phyloP scores from a whole-genome alignment of 140 eudicot species.

The Flaveria floridana region DNA sequence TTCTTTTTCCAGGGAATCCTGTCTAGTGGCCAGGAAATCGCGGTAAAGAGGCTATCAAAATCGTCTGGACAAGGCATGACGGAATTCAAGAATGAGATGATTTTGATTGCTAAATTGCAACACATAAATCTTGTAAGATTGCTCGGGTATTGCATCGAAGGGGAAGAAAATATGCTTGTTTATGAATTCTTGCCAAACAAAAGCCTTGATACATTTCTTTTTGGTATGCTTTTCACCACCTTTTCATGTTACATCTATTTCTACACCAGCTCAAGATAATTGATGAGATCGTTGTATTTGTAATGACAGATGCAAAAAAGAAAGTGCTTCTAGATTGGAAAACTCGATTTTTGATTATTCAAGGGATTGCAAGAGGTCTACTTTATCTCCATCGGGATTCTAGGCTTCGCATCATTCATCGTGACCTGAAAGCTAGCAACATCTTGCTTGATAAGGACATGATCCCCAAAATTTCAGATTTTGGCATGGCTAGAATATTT shows the following conservation, averaged over 20 bases:
- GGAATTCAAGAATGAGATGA: constrained; percentile 67
- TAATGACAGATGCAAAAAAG: constrained; percentile 20
- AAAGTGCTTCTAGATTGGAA: constrained; percentile 33
- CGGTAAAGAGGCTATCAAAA: constrained; percentile 62
- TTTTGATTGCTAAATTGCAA: constrained; percentile 54
- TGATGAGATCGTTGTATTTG: constrained; percentile 7
- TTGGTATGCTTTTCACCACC: constrained; percentile 36
- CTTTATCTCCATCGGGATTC: constrained; percentile 46
- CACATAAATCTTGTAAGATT: constrained; percentile 65
- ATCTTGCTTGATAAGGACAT: constrained; percentile 34
- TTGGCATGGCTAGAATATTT: constrained; percentile 64
- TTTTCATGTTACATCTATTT: neutral
- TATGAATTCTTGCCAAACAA: constrained; percentile 63
- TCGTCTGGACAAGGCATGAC: constrained; percentile 57
- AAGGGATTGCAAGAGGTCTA: constrained; percentile 44
- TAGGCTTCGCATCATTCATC: constrained; percentile 41
- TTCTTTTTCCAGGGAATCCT: constrained; percentile 44
- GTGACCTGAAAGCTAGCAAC: constrained; percentile 35
- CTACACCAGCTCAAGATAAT: neutral
- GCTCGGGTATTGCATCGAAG: constrained; percentile 55
- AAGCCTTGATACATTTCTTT: constrained; percentile 63
- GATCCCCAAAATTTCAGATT: constrained; percentile 62
- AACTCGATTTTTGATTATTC: constrained; percentile 35
- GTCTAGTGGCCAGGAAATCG: constrained; percentile 48
- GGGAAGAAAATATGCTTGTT: constrained; percentile 54